Evolutionary conservation across 169 alveolate species (phyloP), one percentile per base, ranked within the genome.

Genomic region (Plasmodium vivax): DNA sequence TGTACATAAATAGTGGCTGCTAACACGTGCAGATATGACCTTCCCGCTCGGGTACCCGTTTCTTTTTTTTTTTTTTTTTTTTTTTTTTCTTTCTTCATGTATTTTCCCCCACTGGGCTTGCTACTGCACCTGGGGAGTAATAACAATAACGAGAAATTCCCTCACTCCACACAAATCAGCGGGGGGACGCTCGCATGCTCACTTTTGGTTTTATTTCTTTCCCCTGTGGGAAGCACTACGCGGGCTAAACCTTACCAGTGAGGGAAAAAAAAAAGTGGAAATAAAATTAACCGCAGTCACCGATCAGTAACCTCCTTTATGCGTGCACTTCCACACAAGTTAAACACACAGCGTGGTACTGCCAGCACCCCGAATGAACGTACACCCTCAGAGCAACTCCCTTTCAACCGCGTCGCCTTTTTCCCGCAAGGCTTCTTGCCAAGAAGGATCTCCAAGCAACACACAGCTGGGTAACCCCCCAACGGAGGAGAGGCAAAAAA

Each of bases 391-490:
- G 77, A 19, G n/a, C n/a, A 68, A 68, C 38, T 68, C 77, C 38
- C 16, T 68, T 68, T 68, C 38, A 68, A n/a, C 77, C 14, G 2
- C n/a, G 77, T 68, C 36, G 38, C 77, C 32, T 23, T 23, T 68
- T 68, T 68, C 38, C 77, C n/a, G 41, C 14, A 2, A 68, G 38
- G 38, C 38, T 68, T 68, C 14, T 23, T 23, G 1, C 38, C 77
- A 27, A 68, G 77, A 9, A 68, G 32, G 16, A 68, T 68, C 16
- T 68, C 77, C n/a, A 1, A 68, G 38, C 77, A 68, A 68, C 77
- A 68, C 77, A 68, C 77, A 68, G 19, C 77, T 68, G 77, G 12
- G n/a, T 68, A 68, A 30, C 77, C 77, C 77, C 77, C 9, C 32
- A 27, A 27, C 14, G 38, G 41, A 68, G 43, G 32, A 27, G 77